Conservation (phyloP, 495 filamentous ascomycete genomes). For the Cudoniella acicularis region DNA sequence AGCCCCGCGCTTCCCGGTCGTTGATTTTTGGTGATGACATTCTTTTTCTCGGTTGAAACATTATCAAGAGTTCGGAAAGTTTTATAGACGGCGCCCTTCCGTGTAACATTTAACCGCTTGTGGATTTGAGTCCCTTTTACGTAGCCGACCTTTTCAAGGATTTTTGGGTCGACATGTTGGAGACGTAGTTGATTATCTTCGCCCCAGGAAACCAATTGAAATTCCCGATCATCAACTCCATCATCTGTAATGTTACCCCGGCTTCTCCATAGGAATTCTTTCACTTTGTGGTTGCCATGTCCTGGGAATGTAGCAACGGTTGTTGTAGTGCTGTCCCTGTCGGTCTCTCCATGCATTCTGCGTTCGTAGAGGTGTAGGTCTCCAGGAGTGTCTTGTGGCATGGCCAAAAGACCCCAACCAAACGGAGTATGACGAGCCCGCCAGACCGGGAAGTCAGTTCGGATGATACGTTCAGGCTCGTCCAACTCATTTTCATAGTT, state of each 20-base stretch:
- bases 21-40: conserved; percentile 47
- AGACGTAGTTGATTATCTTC: conserved; percentile 78
- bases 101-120: conserved; percentile 68
- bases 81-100: conserved; percentile 80
- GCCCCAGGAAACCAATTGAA: conserved; percentile 92
- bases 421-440: conserved; percentile 92
- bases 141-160: conserved; percentile 71
- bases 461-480: conserved; percentile 67
- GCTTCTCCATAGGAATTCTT: conserved; percentile 89
- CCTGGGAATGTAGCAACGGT: conserved; percentile 58
- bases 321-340: conserved; percentile 15
- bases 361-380: conserved; percentile 81
- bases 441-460: conserved; percentile 86
- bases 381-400: conserved; percentile 84
- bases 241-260: conserved; percentile 67
- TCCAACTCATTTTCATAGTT: conserved; percentile 65
- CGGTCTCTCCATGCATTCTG: conserved; percentile 8
- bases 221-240: conserved; percentile 80
- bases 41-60: conserved; percentile 36
- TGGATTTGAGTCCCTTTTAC: conserved; percentile 61
- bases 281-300: conserved; percentile 77
- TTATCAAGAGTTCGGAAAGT: conserved; percentile 64
- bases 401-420: conserved; percentile 79
- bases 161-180: conserved; percentile 64
- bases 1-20: conserved; percentile 33